These are phyloP conservation scores for Quercus suber DNA, from an alignment of 306 rosid genomes.

Conservation along the genomic window DNA sequence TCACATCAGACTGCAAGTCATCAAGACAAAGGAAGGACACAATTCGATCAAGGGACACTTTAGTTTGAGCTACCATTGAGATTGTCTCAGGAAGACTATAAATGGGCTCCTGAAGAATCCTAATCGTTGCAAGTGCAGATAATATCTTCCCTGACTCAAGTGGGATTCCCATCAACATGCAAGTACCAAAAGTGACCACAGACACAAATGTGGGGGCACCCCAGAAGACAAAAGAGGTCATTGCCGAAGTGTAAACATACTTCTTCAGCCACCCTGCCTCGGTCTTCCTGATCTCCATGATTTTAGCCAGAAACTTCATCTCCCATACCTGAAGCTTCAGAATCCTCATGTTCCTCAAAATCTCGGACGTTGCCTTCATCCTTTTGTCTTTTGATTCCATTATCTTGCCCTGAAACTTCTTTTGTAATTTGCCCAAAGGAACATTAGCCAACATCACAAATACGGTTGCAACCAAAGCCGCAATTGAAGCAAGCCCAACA, in stretches of 20 bases:
- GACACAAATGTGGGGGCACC: constrained; percentile 76
- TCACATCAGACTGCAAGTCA: constrained; percentile 56
- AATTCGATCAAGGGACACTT: constrained; percentile 82
- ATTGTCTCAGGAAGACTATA: constrained; percentile 62
- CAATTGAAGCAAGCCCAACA: constrained; percentile 74
- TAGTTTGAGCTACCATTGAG: constrained; percentile 68
- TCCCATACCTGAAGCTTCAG: constrained; percentile 94
- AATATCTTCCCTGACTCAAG: constrained; percentile 87
- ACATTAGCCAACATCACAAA: constrained; percentile 60
- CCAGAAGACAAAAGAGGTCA: constrained; percentile 52
- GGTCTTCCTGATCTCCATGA: constrained; percentile 45
- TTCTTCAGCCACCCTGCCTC: constrained; percentile 71
- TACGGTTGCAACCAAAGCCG: constrained; percentile 65
- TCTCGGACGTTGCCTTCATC: constrained; percentile 83
- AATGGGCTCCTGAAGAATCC: constrained; percentile 83
- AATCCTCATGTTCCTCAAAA: constrained; percentile 76
- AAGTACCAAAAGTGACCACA: constrained; percentile 71
- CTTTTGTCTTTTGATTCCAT: constrained; percentile 81
- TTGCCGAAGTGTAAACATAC: constrained; percentile 37
- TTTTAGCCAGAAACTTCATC: constrained; percentile 77
- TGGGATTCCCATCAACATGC: constrained; percentile 71
- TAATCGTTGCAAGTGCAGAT: constrained; percentile 81
- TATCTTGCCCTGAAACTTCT: constrained; percentile 66
- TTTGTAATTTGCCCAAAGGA: constrained; percentile 64
- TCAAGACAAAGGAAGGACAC: constrained; percentile 62